Percentiles rank a stretch among this genome's conserved stretches.
These are phyloP conservation scores for Solanum pimpinellifolium DNA, from an alignment of 257 asterid genomes.

Conservation along the genomic window DNA sequence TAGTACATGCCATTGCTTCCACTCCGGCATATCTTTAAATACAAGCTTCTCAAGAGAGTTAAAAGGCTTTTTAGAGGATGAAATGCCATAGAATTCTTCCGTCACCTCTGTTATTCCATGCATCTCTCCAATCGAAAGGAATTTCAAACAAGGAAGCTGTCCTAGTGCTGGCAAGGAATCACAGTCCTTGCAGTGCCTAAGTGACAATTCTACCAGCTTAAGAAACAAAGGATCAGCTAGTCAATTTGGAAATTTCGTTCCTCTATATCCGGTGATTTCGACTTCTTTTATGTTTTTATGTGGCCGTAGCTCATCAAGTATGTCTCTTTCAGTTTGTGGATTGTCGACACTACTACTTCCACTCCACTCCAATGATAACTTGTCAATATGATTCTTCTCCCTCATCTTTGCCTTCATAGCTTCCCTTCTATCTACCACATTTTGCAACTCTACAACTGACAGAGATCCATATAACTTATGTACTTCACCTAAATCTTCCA, in stretches of 20 bases:
- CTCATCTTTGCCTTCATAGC: not conserved
- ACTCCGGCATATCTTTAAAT: not conserved
- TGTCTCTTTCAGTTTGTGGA: not conserved
- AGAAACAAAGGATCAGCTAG: not conserved
- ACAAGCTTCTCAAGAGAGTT: not conserved
- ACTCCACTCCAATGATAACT: not conserved
- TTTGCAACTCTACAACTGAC: no score
- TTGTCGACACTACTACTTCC: not conserved
- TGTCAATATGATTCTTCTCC: not conserved
- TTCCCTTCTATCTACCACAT: not conserved
- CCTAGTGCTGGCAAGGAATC: not conserved
- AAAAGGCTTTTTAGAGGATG: not conserved
- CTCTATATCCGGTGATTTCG: not conserved
- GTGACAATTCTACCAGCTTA: not conserved
- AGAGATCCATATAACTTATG: no score
- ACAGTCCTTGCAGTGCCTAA: not conserved
- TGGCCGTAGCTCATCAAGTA: not conserved
- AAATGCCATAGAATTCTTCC: not conserved
- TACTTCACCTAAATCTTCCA: no score
- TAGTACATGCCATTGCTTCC: not conserved
- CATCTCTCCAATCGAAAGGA: not conserved
- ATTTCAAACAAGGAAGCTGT: not conserved
- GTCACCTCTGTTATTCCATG: not conserved
- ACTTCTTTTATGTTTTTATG: not conserved
- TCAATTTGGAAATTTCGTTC: not conserved